Evolutionary conservation across 1,139 yeast genomes (phyloP).

Genomic region (Saccharomyces hybrid): DNA sequence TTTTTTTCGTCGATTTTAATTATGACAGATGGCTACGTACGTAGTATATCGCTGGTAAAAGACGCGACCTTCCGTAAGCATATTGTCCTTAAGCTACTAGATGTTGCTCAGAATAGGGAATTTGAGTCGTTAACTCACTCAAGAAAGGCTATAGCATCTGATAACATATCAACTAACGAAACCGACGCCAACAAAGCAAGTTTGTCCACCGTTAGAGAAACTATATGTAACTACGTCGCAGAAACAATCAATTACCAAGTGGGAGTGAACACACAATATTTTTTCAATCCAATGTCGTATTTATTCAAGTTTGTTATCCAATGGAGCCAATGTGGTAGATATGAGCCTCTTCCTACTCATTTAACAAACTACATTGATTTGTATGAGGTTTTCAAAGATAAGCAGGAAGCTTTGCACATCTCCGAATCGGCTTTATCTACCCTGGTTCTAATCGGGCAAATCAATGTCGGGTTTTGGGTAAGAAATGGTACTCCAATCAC

Average conservation of each 20-base stretch:
- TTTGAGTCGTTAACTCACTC: conserved; percentile 18
- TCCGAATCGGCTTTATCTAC: conserved; percentile 71
- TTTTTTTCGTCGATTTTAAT: conserved; percentile 61
- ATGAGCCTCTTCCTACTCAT: conserved; percentile 15
- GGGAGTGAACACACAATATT: conserved; percentile 27
- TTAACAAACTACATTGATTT: conserved; percentile 14
- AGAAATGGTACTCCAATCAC: conserved; percentile 76
- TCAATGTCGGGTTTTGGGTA: conserved; percentile 80
- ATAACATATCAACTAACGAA: conserved; percentile 2
- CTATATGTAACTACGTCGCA: conserved; percentile 20
- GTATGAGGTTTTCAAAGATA: conserved; percentile 15
- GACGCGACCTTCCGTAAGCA: conserved; percentile 17
- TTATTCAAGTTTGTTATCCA: conserved; percentile 27
- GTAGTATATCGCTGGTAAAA: conserved; percentile 23
- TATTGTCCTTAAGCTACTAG: conserved; percentile 15
- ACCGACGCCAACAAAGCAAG: conserved; percentile 1
- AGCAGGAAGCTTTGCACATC: conserved; percentile 17
- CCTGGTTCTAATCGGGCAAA: conserved; percentile 64
- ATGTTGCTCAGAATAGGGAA: conserved; percentile 17
- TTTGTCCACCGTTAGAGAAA: conserved; percentile 16
- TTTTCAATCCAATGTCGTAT: conserved; percentile 31
- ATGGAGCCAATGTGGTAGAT: conserved; percentile 32
- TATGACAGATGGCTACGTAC: conserved; percentile 42
- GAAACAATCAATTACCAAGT: conserved; percentile 26
- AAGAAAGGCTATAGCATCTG: conserved; percentile 8